Evolutionary conservation across 2,329 filamentous ascomycete genomes (phyloP), one percentile per base, ranked within the genome.

Genomic region (Aspergillus sp.): DNA sequence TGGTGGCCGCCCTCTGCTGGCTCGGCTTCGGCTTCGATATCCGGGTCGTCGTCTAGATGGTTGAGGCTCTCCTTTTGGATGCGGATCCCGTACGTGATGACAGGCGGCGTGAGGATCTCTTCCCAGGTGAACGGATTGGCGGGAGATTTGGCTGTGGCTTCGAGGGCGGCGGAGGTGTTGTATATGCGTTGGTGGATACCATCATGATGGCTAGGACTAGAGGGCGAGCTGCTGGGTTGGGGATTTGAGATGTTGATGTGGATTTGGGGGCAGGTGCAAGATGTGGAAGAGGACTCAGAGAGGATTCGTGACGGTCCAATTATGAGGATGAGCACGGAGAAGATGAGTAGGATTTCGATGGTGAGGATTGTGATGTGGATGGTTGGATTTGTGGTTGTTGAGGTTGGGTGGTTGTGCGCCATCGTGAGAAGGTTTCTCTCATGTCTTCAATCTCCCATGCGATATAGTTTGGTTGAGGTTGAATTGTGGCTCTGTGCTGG

Each of bases 351-450:
- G 6, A 48, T 49, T 26, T 47, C 20, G 36, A 60, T 41, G 44
- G 55, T 57, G 18, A 51, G 15, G 20, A 55, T 11, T 12, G 43
- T 55, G n/a, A 60, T 57, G 15, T 48, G 48, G 47, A 53, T 39
- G 41, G 45, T 36, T n/a, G 56, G 55, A 43, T 22, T 51, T 26
- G 30, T 18, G 38, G 20, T 12, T n/a, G 34, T 36, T 36, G 34
- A 36, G 38, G 4, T 34, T 41, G 44, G 24, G 38, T 18, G 13
- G 48, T 17, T 18, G 39, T 30, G 26, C 9, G 26, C 26, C 26
- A 30, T 30, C 11, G 20, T 26, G 41, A 26, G 24, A 17, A 41
- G 17, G 51, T 20, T 26, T 38, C 41, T 52, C 24, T 47, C 47
- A 30, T 30, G 26, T 30, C 26, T 30, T 30, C 26, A 9, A 30